Evolutionary conservation across 1,284 basidiomycete genomes (phyloP).

Genomic region (Neonothopanus nambi): DNA sequence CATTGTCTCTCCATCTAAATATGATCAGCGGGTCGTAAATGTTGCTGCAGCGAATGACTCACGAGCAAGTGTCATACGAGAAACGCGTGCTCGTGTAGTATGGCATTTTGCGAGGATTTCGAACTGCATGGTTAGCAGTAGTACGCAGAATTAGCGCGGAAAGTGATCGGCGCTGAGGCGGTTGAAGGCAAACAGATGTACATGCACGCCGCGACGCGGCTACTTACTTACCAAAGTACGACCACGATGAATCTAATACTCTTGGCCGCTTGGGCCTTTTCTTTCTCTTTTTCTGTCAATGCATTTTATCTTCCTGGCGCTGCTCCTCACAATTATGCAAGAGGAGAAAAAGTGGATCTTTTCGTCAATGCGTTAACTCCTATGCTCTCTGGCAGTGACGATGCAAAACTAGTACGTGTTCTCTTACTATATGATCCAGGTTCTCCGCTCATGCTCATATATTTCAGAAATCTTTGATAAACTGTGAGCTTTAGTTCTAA

Average conservation of each 20-base stretch:
- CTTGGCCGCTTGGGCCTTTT: conserved; percentile 12
- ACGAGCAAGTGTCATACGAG: conserved; percentile 73
- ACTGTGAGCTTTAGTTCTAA: conserved; percentile 50
- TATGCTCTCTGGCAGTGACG: conserved; percentile 68
- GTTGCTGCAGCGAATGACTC: conserved; percentile 27
- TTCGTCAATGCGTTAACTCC: conserved; percentile 88
- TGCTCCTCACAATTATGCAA: conserved; percentile 77
- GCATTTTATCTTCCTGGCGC: conserved; percentile 60
- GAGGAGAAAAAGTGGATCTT: conserved; percentile 73
- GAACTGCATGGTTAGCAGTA: conserved; percentile 61
- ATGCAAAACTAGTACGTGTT: conserved; percentile 72
- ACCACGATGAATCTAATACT: conserved; percentile 15
- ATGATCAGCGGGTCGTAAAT: conserved; percentile 10
- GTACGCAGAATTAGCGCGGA: neutral
- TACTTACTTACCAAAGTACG: neutral
- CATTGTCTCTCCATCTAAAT: conserved; percentile 72
- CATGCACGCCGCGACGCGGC: neutral
- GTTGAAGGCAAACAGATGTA: neutral
- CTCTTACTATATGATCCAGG: neutral
- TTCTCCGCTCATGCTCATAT: conserved; percentile 1
- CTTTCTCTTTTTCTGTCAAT: conserved; percentile 22
- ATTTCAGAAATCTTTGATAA: conserved; percentile 76
- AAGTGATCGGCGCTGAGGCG: neutral
- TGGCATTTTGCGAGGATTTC: conserved; percentile 75
- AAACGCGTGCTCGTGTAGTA: conserved; percentile 77